Conservation (phyloP, 2,329 filamentous ascomycete genomes). For the Trichoderma sp. region DNA sequence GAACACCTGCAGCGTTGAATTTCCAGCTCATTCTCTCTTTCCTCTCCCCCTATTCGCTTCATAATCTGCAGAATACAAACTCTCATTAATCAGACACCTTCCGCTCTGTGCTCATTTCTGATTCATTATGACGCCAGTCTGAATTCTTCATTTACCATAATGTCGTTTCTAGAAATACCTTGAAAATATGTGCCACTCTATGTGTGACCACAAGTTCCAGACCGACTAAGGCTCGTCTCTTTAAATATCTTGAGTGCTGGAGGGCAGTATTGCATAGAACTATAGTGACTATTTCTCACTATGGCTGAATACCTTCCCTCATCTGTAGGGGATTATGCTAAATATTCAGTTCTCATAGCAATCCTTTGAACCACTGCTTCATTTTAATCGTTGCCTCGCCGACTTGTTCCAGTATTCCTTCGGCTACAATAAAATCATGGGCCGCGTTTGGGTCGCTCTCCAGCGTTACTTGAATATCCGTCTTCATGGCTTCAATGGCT, state of each 20-base stretch:
- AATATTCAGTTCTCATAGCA: neutral
- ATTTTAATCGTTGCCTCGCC: slow-evolving; percentile 32
- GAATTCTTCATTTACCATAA: neutral
- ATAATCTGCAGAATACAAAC: neutral
- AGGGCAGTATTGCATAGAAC: neutral
- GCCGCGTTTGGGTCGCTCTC: slow-evolving; percentile 31
- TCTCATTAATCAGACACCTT: neutral
- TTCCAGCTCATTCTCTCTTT: neutral
- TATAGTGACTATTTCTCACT: neutral
- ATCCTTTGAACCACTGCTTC: slow-evolving; percentile 31
- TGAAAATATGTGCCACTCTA: neutral
- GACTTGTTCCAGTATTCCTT: slow-evolving; percentile 19
- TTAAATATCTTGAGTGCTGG: neutral
- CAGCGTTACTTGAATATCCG: slow-evolving; percentile 27
- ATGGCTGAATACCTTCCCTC: neutral
- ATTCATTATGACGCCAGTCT: neutral
- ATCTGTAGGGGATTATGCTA: neutral
- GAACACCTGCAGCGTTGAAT: neutral
- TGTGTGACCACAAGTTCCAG: neutral
- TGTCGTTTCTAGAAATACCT: neutral
- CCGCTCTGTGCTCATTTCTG: neutral
- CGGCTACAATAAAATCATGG: slow-evolving; percentile 35
- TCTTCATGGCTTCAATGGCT: slow-evolving; percentile 24
- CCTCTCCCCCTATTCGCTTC: neutral
- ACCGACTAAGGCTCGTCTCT: neutral